Evolutionary conservation across 169 alveolate species (phyloP), one percentile per base, ranked within the genome.

Genomic region (Cryptosporidium felis): DNA sequence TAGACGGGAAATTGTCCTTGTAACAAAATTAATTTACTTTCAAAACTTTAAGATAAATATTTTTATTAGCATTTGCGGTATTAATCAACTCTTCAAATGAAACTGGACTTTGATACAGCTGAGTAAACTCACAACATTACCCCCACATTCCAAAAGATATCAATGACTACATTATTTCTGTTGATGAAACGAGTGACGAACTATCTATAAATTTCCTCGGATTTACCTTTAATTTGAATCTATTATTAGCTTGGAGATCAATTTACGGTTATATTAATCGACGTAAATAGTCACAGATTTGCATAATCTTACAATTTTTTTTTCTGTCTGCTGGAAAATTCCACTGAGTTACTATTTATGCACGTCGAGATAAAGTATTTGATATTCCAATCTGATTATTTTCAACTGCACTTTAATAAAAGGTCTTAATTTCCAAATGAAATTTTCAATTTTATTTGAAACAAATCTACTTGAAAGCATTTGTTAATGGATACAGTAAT

Each of bases 321-420:
- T 93, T 1, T 91, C 97, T 21, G 88, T 91, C 4, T 80, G 91
- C n/a, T 95, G 98, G 97, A 95, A 98, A 2, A 47, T n/a, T 97
- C 3, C 91, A 95, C 32, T 97, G 96, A 56, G 99, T 96, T 82
- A 94, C 99, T 2, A 93, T 97, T 34, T 97, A 97, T 90, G 99
- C 98, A 1, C 97, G 94, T 89, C 96, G 94, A 81, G 99, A 96
- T 89, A 94, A 91, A 65, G 32, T 88, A 32, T 93, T 89, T 60
- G 99, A 97, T 82, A 82, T 82, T 41, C 66, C 63, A 62, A 82
- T 96, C 16, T 97, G 97, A 1, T 65, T 96, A 26, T 92, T 92
- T 21, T 94, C 97, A 16, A 80, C 97, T 40, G 98, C 99, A n/a
- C 92, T 95, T n/a, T 80, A 91, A 30, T 94, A 97, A 96, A 89